Conservation (phyloP, 148 eudicot species). For the Vaccinium corymbosum region DNA sequence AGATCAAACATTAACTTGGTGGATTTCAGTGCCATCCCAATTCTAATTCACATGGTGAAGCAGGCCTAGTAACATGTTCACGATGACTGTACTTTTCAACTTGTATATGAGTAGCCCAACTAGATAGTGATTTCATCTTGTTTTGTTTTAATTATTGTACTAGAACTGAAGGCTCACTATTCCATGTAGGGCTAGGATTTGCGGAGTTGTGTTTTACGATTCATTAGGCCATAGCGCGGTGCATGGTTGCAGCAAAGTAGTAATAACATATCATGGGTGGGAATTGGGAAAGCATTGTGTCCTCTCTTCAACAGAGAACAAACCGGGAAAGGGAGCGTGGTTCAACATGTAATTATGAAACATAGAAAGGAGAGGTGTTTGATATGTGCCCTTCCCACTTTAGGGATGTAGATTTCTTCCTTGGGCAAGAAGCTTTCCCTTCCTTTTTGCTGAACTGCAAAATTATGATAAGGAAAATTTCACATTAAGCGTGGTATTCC, state of each 20-base stretch:
- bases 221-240: neutral
- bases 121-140: neutral
- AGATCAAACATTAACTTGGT: neutral
- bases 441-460: neutral
- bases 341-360: neutral
- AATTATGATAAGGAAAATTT: neutral
- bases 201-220: neutral
- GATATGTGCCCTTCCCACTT: neutral
- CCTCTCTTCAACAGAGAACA: neutral
- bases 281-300: neutral
- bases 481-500: neutral
- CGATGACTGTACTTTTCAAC: neutral
- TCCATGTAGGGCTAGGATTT: neutral
- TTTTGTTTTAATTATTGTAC: neutral
- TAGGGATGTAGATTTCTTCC: neutral
- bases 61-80: neutral
- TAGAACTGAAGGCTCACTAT: neutral
- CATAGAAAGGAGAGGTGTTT: neutral
- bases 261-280: neutral
- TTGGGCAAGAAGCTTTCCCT: conserved; percentile 5
- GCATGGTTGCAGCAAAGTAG: neutral
- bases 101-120: neutral
- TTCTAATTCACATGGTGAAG: neutral
- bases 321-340: neutral
- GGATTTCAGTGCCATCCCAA: neutral